Base-by-base conservation (phyloP, 306 rosid species). In the Rosa lucieae region DNA sequence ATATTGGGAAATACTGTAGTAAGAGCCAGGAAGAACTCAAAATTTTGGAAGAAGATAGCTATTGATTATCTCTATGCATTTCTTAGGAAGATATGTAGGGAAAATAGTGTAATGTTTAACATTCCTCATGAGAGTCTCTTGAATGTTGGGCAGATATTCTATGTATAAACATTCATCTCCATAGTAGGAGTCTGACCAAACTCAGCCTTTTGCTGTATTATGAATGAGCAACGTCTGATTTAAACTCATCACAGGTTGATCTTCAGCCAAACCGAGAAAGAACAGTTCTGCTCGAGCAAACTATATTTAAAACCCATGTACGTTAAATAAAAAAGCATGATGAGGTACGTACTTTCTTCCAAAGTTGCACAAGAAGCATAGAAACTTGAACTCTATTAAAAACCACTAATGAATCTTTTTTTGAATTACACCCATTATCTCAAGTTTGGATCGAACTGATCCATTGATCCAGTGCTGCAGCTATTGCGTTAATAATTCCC, bases 111-210 rank as follows among this genome's bases (percentile, higher is more conserved):
- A 49, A 95, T 95, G 83, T 93, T 95, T 92, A 95, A 93, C 85
- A 86, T 95, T 63, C 99, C 99, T 82, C 99, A 95, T 78, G 98
- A 91, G 94, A 90, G 94, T 82, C 90, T 95, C 66, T 84, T 95
- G 82, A 91, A 95, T 76, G 99, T 95, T 73, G 99, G 99, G 17
- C 99, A 91, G 77, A 77, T 93, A 82, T 91, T 93, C 85, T 95
- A 86, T 81, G 97, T 95, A 78, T 95, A 89, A 32, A 79, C 44
- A 56, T 74, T 26, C 20, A 58, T 58, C 8, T 58, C 65, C 65
- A 21, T 11, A 23, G 14, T 26, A 0, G 4, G 5, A 26, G 14
- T 29, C 58, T 0, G 40, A 29, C 67, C 40, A 29, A 13, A 11
- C 67, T 62, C 67, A 0, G 67, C 18, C 42, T 29, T 29, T 23